Evolutionary conservation across 1,139 yeast species (phyloP).

Genomic region (Candida buenavistaensis): DNA sequence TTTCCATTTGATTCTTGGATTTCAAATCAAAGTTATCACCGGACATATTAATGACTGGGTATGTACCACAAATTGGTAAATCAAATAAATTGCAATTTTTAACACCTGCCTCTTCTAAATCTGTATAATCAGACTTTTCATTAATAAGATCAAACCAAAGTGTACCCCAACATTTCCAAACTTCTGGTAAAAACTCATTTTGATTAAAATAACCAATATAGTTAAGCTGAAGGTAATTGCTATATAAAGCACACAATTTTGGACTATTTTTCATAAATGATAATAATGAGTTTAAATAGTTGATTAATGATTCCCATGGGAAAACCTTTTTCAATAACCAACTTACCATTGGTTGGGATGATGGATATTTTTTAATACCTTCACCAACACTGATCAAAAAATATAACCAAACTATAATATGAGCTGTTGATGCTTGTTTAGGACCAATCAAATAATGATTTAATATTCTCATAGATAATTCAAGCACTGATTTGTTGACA

Average conservation of each 20-base stretch:
- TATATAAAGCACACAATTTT: constrained; percentile 24
- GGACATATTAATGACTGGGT: constrained; percentile 26
- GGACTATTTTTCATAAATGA: constrained; percentile 30
- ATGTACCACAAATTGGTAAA: constrained; percentile 64
- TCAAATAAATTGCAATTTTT: constrained; percentile 56
- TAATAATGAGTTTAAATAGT: constrained; percentile 57
- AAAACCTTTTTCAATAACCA: constrained; percentile 56
- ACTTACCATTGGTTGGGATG: constrained; percentile 48
- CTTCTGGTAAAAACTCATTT: constrained; percentile 68
- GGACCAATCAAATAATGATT: constrained; percentile 70
- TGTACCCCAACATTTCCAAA: constrained; percentile 85
- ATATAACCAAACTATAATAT: constrained; percentile 70
- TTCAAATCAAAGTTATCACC: constrained; percentile 18
- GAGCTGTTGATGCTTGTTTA: constrained; percentile 66
- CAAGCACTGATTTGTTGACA: constrained; percentile 64
- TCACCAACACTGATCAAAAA: constrained; percentile 64
- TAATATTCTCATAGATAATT: constrained; percentile 63
- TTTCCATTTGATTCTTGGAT: constrained; percentile 29
- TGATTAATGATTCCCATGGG: constrained; percentile 68
- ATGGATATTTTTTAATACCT: constrained; percentile 49
- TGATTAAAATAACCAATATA: constrained; percentile 46
- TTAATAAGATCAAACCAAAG: constrained; percentile 68
- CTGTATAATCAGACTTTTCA: constrained; percentile 51
- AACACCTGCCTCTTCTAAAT: constrained; percentile 58
- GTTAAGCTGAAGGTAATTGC: constrained; percentile 33